Base-by-base conservation (phyloP, 805 yeast genomes). In the Ogataea degrootiae region DNA sequence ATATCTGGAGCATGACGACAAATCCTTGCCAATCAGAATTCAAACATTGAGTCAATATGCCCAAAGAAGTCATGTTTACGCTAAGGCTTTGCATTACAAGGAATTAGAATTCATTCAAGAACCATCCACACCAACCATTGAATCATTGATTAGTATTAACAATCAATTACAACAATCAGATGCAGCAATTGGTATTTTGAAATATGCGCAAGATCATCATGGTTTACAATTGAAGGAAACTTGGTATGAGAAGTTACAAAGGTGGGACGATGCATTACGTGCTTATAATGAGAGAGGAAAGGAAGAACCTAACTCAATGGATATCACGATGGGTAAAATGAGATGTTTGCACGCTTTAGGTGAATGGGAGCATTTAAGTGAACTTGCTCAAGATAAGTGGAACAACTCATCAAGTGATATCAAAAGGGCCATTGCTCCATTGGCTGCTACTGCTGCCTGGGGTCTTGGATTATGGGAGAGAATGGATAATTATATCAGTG, bases 391-490 rank as follows among this genome's bases (percentile, higher is more conserved):
- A 56, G 83, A 82, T 39, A 89, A 87, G 61, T 94, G 99, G 99
- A 73, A 70, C 17, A 71, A 74, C 31, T 78, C 96, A 0, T 73
- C 87, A 1, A 74, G 82, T 29, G 96, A 89, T 16, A 80, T 82
- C 37, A 79, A 83, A 56, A 74, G 96, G 47, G 80, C 84, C 6
- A 90, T 94, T 56, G 99, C 99, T 1, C 98, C 99, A 0, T 70
- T 95, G 45, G 99, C 98, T 0, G 99, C 99, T 0, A 97, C 98
- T 2, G 97, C 99, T 1, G 89, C 98, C 1, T 94, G 99, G 99
- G 97, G 98, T 15, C 72, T 95, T 38, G 92, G 92, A 2, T 94
- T 88, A 61, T 95, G 99, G 99, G 97, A 90, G 55, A 76, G 87
- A 58, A 91, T 95, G 90, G 97, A 88, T 59, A 79, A 86, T 7